Conservation (phyloP, 2,329 filamentous ascomycete species). For the Helotiales sp. region DNA sequence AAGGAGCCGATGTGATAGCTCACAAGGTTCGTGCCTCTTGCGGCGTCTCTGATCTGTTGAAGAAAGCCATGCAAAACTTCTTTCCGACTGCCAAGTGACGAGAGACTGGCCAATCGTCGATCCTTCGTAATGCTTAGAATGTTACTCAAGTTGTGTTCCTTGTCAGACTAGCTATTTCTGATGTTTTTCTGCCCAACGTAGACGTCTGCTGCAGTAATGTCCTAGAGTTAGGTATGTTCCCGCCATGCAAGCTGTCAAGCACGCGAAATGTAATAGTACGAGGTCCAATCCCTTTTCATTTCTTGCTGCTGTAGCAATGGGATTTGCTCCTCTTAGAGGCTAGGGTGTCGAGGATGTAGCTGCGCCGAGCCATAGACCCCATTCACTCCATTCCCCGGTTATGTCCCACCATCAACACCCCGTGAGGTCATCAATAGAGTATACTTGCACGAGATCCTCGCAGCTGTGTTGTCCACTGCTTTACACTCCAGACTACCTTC, state of each 20-base stretch:
- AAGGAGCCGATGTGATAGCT: slow-evolving; percentile 17
- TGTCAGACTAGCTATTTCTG: neutral
- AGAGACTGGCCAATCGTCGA: slow-evolving; percentile 6
- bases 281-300: neutral
- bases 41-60: slow-evolving; percentile 7
- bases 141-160: slow-evolving; percentile 5
- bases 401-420: slow-evolving; percentile 19
- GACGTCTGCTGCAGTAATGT: slow-evolving; percentile 11
- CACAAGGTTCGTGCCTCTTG: slow-evolving; percentile 11
- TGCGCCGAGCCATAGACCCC: too few relatives aligned
- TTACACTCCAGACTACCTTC: neutral
- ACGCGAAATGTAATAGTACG: slow-evolving; percentile 20
- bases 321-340: slow-evolving; percentile 1
- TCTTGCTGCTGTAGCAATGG: neutral
- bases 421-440: slow-evolving; percentile 9
- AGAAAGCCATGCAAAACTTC: slow-evolving; percentile 13
- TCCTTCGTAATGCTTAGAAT: slow-evolving; percentile 12
- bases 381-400: neutral
- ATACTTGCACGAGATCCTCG: slow-evolving; percentile 3
- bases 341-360: slow-evolving; percentile 1
- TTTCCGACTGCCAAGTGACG: slow-evolving; percentile 8
- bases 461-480: neutral
- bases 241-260: slow-evolving; percentile 25
- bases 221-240: slow-evolving; percentile 19
- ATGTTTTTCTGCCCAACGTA: neutral